Conservation (phyloP, 768 basidiomycete species). For the Cystofilobasidium macerans region DNA sequence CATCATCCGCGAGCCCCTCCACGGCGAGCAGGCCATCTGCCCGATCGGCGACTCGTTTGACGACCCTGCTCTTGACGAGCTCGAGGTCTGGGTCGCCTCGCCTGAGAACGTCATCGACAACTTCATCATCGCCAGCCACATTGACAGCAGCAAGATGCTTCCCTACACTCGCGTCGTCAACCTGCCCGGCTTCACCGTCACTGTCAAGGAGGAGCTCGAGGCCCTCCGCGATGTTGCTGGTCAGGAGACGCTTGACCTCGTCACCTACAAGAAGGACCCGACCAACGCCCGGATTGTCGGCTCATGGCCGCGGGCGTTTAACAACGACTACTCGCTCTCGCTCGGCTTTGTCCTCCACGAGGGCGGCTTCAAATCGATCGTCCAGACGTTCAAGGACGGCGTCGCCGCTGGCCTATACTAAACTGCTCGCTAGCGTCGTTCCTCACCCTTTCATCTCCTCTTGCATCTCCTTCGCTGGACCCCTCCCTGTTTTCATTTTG, state of each 20-base stretch:
- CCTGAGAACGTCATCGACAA: conserved; percentile 49
- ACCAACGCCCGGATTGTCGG: conserved; percentile 31
- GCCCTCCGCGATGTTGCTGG: conserved; percentile 50
- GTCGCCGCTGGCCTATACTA: conserved; percentile 22
- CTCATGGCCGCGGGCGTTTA: conserved; percentile 38
- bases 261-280: conserved; percentile 46
- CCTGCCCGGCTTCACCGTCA: conserved; percentile 52
- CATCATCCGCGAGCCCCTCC: conserved; percentile 39
- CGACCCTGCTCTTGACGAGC: conserved; percentile 41
- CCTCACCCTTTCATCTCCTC: background rate
- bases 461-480: background rate
- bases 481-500: no score
- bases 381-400: conserved; percentile 35
- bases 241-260: conserved; percentile 42
- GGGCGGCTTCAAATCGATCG: conserved; percentile 35
- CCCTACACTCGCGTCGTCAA: conserved; percentile 48
- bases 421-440: background rate
- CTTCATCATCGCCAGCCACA: conserved; percentile 45
- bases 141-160: conserved; percentile 43
- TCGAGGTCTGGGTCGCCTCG: conserved; percentile 47
- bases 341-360: conserved; percentile 35
- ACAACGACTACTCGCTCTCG: conserved; percentile 28
- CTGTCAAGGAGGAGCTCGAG: conserved; percentile 47
- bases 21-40: conserved; percentile 32
- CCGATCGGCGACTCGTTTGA: conserved; percentile 35